These are phyloP conservation scores for Prunus dulcis DNA, from an alignment of 306 rosid species.

Conservation along the genomic window DNA sequence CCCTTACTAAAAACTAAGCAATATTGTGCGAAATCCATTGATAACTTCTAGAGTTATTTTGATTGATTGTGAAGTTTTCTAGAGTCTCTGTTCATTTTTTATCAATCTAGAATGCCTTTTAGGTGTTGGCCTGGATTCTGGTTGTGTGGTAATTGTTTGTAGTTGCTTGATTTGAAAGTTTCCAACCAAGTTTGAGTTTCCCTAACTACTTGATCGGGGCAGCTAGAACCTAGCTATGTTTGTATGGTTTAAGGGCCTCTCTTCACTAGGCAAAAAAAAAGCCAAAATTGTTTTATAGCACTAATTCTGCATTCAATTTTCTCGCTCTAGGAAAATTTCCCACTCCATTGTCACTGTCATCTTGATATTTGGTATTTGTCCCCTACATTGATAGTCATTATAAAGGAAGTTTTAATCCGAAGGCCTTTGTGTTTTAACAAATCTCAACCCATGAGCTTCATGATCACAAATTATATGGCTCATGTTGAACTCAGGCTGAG, in stretches of 20 bases:
- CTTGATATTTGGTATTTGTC: not conserved
- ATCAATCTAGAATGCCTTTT: slow-evolving; percentile 3
- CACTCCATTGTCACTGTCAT: not conserved
- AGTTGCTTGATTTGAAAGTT: not conserved
- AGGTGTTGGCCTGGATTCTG: slow-evolving; percentile 18
- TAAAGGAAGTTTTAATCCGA: not conserved
- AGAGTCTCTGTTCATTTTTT: slow-evolving; percentile 8
- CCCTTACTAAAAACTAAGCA: not conserved
- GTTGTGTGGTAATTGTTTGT: not conserved
- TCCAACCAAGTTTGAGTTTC: not conserved
- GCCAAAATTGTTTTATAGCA: not conserved
- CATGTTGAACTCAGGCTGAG: not conserved
- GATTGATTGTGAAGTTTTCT: too few relatives aligned
- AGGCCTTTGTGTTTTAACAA: not conserved
- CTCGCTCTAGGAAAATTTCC: not conserved
- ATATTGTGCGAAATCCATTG: not conserved
- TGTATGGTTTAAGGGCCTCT: not conserved
- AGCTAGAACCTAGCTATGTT: too few relatives aligned
- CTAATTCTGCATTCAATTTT: not conserved
- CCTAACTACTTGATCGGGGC: not conserved
- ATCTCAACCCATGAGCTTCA: not conserved
- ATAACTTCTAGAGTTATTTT: not conserved
- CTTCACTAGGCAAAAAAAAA: not conserved
- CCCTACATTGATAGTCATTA: not conserved
- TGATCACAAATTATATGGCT: not conserved